phyloP scores from a whole-genome alignment of 805 yeast genomes.

The Maudiozyma turicensis region DNA sequence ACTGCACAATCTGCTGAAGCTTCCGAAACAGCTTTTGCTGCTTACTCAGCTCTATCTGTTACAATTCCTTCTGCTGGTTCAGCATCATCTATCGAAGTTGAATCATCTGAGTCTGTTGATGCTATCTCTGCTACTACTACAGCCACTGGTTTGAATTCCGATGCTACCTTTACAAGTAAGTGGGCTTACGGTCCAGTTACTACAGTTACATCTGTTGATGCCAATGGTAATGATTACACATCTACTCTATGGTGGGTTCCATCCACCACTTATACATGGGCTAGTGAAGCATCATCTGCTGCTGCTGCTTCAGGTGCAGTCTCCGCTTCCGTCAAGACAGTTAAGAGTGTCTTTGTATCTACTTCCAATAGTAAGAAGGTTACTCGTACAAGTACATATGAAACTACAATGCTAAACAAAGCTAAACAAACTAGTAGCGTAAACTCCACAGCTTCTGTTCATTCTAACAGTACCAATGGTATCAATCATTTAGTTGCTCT shows the following conservation, averaged over 20 bases:
- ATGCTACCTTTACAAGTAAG: slow-evolving; percentile 1
- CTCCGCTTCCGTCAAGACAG: not conserved
- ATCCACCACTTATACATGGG: slow-evolving; percentile 7
- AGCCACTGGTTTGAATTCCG: not conserved
- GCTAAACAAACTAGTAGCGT: not conserved
- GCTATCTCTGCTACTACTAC: not conserved
- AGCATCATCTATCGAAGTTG: not conserved
- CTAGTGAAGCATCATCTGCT: not conserved
- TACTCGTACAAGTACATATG: slow-evolving; percentile 1
- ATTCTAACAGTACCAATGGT: slow-evolving; percentile 12
- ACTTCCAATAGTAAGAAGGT: not conserved
- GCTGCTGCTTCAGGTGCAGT: slow-evolving; percentile 1
- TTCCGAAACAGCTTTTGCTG: not conserved
- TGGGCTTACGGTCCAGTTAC: slow-evolving; percentile 14
- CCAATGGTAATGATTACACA: slow-evolving; percentile 16
- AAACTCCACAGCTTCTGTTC: slow-evolving; percentile 6
- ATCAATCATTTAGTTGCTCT: not conserved
- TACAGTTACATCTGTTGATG: slow-evolving; percentile 12
- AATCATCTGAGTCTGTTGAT: not conserved
- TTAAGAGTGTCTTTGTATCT: slow-evolving; percentile 1
- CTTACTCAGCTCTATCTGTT: not conserved
- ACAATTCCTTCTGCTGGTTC: not conserved
- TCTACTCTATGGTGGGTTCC: slow-evolving; percentile 28
- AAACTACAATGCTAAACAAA: not conserved
- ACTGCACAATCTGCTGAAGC: not conserved